These are phyloP conservation scores for Yamadazyma tumulicola DNA, from an alignment of 805 yeast species.

Conservation along the genomic window DNA sequence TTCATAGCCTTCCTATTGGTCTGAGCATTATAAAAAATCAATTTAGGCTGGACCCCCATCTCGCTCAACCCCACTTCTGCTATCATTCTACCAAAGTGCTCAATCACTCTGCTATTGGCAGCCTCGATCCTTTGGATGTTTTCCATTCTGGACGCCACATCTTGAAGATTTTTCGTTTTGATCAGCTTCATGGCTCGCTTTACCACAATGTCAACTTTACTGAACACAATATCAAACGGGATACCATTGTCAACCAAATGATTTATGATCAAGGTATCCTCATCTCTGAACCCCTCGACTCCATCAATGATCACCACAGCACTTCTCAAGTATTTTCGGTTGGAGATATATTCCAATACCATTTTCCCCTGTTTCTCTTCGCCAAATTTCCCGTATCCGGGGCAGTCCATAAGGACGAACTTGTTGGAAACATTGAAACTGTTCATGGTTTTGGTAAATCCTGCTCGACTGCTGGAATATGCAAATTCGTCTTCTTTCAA, in stretches of 20 bases:
- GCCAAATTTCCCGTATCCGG: conserved; percentile 85
- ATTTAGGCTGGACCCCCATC: conserved; percentile 29
- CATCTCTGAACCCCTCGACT: conserved; percentile 52
- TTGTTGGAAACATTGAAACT: conserved; percentile 64
- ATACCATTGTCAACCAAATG: conserved; percentile 52
- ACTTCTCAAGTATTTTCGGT: conserved; percentile 51
- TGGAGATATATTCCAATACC: conserved; percentile 57
- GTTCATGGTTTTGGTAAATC: conserved; percentile 62
- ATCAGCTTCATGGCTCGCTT: conserved; percentile 15
- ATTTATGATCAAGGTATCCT: conserved; percentile 53
- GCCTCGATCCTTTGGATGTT: conserved; percentile 10
- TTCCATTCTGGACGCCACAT: conserved; percentile 3
- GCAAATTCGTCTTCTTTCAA: no score
- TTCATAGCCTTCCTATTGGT: conserved; percentile 27
- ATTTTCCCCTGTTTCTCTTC: conserved; percentile 63
- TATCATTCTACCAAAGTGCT: conserved; percentile 34
- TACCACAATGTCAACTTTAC: conserved; percentile 64
- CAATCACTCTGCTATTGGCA: conserved; percentile 24
- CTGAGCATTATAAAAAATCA: conserved; percentile 53
- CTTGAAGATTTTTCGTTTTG: neutral
- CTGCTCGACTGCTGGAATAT: conserved; percentile 49
- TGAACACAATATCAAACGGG: conserved; percentile 71
- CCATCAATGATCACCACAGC: conserved; percentile 64
- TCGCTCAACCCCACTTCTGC: conserved; percentile 17
- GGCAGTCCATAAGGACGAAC: conserved; percentile 74